A percentile compares a stretch with the other conserved stretches of the same genome.
phyloP scores from a whole-genome alignment of 2,329 filamentous ascomycete species.

The Microcyclospora tardicrescens region DNA sequence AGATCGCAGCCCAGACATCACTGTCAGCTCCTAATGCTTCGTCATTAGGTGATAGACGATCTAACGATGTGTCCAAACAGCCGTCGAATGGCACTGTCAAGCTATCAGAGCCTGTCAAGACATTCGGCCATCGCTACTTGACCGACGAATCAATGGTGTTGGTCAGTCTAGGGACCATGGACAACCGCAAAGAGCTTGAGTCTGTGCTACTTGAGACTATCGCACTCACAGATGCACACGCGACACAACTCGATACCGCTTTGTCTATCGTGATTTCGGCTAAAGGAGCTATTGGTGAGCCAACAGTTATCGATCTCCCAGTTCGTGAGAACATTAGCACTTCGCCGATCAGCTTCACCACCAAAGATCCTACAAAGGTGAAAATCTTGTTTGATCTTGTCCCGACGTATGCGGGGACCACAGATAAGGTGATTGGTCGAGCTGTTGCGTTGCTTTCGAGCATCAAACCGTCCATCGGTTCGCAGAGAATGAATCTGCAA shows the following conservation, averaged over 20 bases:
- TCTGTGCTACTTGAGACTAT: conserved; percentile 82
- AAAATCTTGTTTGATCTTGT: conserved; percentile 90
- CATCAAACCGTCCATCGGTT: conserved; percentile 69
- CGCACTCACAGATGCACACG: conserved; percentile 74
- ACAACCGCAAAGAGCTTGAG: conserved; percentile 65
- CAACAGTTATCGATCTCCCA: conserved; percentile 80
- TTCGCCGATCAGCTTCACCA: conserved; percentile 82
- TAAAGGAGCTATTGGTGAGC: conserved; percentile 70
- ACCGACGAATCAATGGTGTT: conserved; percentile 79
- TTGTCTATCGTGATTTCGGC: conserved; percentile 85
- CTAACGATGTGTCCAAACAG: conserved; percentile 27
- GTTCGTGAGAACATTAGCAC: conserved; percentile 90
- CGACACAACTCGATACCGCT: conserved; percentile 86
- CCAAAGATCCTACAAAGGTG: conserved; percentile 63
- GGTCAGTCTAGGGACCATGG: conserved; percentile 89
- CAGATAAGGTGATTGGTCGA: conserved; percentile 73
- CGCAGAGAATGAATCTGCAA: conserved; percentile 80
- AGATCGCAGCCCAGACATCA: conserved; percentile 10
- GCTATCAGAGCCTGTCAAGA: conserved; percentile 69
- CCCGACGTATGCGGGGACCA: conserved; percentile 77
- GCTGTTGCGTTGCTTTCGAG: conserved; percentile 79
- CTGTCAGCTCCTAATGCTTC: conserved; percentile 25
- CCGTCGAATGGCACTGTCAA: conserved; percentile 16
- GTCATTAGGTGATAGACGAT: conserved; percentile 41
- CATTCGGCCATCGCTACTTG: conserved; percentile 90